phyloP scores from a whole-genome alignment of 73 alveolate species.

The Stentor coeruleus region DNA sequence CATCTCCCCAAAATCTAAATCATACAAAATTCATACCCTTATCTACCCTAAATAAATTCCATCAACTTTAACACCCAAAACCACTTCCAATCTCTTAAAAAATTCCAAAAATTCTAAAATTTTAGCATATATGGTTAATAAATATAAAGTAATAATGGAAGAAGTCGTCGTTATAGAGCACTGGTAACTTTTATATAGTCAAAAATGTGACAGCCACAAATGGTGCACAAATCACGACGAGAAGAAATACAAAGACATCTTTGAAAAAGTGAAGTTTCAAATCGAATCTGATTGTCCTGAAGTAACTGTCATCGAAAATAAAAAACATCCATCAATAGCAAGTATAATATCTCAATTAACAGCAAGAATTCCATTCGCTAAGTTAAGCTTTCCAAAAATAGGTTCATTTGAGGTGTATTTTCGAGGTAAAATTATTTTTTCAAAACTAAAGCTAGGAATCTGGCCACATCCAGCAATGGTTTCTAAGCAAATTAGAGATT shows the following conservation, averaged over 20 bases:
- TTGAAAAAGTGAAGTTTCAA: slow-evolving; percentile 9
- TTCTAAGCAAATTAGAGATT: slow-evolving; percentile 24
- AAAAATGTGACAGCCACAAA: slow-evolving; percentile 36
- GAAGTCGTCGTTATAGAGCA: slow-evolving; percentile 32
- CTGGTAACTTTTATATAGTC: slow-evolving; percentile 30
- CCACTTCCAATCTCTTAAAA: no score
- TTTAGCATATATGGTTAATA: no score
- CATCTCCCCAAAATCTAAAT: no score
- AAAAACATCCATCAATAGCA: slow-evolving; percentile 20
- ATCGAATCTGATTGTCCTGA: slow-evolving; percentile 31
- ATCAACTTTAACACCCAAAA: no score
- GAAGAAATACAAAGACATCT: slow-evolving; percentile 26
- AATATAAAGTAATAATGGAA: not conserved
- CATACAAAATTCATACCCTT: no score
- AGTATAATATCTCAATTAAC: not conserved
- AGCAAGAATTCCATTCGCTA: slow-evolving; percentile 14
- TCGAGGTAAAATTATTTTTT: slow-evolving; percentile 30
- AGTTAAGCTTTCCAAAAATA: slow-evolving; percentile 37
- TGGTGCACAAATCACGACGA: slow-evolving; percentile 48
- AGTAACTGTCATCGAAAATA: slow-evolving; percentile 25
- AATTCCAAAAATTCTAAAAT: no score
- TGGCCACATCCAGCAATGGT: slow-evolving; percentile 43
- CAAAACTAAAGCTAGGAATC: slow-evolving; percentile 39
- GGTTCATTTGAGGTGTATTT: slow-evolving; percentile 54
- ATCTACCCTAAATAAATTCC: no score